Evolutionary conservation across 345 rosid genomes (phyloP), one percentile per base, ranked within the genome.

Genomic region (Brassica cretica): DNA sequence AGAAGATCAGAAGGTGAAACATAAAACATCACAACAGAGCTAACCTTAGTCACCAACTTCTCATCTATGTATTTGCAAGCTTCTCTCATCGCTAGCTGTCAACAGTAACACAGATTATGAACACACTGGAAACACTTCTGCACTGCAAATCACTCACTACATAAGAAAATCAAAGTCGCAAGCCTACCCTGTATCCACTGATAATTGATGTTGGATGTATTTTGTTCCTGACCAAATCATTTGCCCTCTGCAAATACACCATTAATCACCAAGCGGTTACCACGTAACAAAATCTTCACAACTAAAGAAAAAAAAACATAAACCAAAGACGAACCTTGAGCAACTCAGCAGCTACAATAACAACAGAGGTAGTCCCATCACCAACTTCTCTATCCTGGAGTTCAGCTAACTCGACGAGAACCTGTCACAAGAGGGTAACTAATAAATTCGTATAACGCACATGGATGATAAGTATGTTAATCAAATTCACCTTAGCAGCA

Each of bases 11-110:
- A 59, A 24, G 27, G 1, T 0, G 33, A 49, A 16, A 46, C 62
- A 55, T 25, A 51, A 9, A 68, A 59, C 72, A 64, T 27, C 4
- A 61, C 27, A 79, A 30, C 14, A 62, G 39, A 30, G 29, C 85
- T 82, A 76, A 90, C 98, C 89, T 91, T 90, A 46, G 91, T 89
- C 51, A 89, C 96, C 79, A 95, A 82, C 77, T 93, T 95, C 76
- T 95, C 98, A 10, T 93, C 98, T n/a, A 89, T 85, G 81, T 93
- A 95, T 78, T 93, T 93, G 85, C 98, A 93, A 61, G 97, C 91
- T 86, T 95, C 99, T 80, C 96, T 91, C 99, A 95, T 95, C 3
- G 99, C 99, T 81, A 95, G 93, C 97, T 95, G 93, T 53, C 29
- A 72, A 66, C 12, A 77, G 19, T 58, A 79, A 55, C 51, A 71